phyloP scores from a whole-genome alignment of 2,329 filamentous ascomycete genomes.

The Calonectria naviculata region DNA sequence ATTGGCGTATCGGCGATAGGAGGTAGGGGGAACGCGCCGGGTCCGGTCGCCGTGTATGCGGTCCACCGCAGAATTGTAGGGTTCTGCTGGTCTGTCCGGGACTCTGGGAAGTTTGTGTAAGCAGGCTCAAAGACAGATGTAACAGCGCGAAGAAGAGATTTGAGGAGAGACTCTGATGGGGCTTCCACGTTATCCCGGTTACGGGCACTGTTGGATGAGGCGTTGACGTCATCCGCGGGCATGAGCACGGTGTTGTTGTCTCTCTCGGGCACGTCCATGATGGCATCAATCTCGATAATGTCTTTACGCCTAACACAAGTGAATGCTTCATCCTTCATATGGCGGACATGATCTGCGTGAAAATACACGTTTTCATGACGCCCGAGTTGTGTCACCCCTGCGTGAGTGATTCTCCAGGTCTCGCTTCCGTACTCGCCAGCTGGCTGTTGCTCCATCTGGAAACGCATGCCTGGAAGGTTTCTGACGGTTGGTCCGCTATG shows the following conservation, averaged over 20 bases:
- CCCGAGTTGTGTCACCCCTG: constrained; percentile 84
- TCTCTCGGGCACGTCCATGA: constrained; percentile 41
- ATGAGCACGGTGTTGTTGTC: constrained; percentile 38
- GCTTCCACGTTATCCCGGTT: constrained; percentile 23
- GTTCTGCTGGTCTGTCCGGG: constrained; percentile 42
- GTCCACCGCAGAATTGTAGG: constrained; percentile 60
- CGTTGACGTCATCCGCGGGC: constrained; percentile 28
- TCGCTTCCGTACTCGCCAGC: constrained; percentile 52
- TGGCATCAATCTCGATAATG: constrained; percentile 79
- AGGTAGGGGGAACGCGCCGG: constrained; percentile 76
- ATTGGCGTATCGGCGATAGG: constrained; percentile 68
- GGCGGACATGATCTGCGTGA: constrained; percentile 78
- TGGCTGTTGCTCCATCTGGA: constrained; percentile 76
- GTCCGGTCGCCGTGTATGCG: constrained; percentile 64
- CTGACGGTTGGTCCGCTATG: constrained; percentile 59
- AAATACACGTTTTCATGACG: constrained; percentile 90
- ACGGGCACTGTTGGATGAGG: constrained; percentile 20
- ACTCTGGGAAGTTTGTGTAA: constrained; percentile 42
- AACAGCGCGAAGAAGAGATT: constrained; percentile 58
- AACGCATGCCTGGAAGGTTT: constrained; percentile 65
- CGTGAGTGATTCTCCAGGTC: constrained; percentile 79
- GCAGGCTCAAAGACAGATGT: constrained; percentile 56
- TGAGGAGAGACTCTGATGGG: constrained; percentile 55
- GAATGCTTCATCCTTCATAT: constrained; percentile 86
- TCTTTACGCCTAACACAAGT: constrained; percentile 79